Percentiles rank a stretch among this genome's conserved stretches.
Conservation (phyloP, 495 filamentous ascomycete species). For the Talaromyces liani region DNA sequence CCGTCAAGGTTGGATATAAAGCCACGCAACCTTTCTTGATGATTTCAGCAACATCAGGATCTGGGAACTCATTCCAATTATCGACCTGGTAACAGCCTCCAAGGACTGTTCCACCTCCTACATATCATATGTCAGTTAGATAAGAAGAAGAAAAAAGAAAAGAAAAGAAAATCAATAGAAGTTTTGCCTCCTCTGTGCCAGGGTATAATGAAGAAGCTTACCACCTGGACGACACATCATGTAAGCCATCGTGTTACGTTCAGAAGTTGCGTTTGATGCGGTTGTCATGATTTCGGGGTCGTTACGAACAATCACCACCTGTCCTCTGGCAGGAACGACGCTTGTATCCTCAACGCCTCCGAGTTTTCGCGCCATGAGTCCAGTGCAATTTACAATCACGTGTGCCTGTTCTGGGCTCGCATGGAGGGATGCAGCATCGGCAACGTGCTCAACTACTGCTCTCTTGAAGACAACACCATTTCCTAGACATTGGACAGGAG, state of each 20-base stretch:
- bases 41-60: conserved; percentile 69
- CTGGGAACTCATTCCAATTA: conserved; percentile 74
- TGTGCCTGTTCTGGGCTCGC: conserved; percentile 55
- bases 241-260: conserved; percentile 71
- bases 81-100: conserved; percentile 81
- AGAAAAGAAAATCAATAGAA: no score
- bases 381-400: conserved; percentile 81
- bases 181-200: conserved; percentile 62
- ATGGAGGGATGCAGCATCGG: conserved; percentile 61
- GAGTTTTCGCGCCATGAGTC: conserved; percentile 61
- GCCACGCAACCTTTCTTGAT: conserved; percentile 84
- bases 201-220: conserved; percentile 19
- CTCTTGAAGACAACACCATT: conserved; percentile 60
- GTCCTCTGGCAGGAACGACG: conserved; percentile 74
- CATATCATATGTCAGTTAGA: conserved; percentile 58
- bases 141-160: conserved; percentile 38
- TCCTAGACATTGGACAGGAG: conserved; percentile 67
- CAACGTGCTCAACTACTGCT: conserved; percentile 56
- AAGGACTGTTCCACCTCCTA: conserved; percentile 66
- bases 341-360: conserved; percentile 75
- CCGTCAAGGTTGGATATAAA: conserved; percentile 58
- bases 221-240: conserved; percentile 84
- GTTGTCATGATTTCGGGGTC: conserved; percentile 62
- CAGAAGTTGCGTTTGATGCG: conserved; percentile 72
- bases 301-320: conserved; percentile 85